Evolutionary conservation across 2,329 filamentous ascomycete species (phyloP), one percentile per base, ranked within the genome.

Genomic region (Raffaelea deltoideospora): DNA sequence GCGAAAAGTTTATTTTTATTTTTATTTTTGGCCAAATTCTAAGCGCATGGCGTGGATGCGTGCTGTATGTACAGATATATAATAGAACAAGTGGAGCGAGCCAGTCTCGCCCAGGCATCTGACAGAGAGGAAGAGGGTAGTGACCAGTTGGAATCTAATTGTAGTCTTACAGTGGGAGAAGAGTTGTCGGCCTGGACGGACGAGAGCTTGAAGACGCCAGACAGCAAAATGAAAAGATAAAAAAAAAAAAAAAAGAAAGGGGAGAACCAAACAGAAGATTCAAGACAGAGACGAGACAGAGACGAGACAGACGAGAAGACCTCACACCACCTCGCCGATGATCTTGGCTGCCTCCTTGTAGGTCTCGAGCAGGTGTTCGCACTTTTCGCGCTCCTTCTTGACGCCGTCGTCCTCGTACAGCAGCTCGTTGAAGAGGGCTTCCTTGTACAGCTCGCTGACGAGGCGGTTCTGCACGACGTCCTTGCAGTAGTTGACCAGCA

Each of bases 271-370:
- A n/a, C 10, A n/a, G 13, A 26, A 26, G 13, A 26, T 26, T 26
- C 23, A 26, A 26, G 23, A 13, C 8, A 13, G 23, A 26, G 13
- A 26, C 8, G 23, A 26, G 23, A 26, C 23, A 13, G 28, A 30
- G 7, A 33, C 23, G 19, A 10, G 22, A 13, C 13, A 28, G 9
- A 34, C 29, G 15, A 31, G 13, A 17, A 30, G 8, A 26, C 23
- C 23, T 26, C 23, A 87, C 62, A 93, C 64, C 41, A 98, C 90
- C 61, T 98, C 90, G 42, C 90, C 86, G 44, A 98, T 88, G 55
- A 98, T 98, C 69, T 92, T 95, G 44, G 88, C 86, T 17, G 90
- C 90, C 64, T 98, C 90, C 52, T 86, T 86, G 64, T 98, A 98
- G 17, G 90, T 98, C 55, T 81, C 77, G 44, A 96, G 72, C 46